Evolutionary conservation across 441 rosid genomes (phyloP).

Genomic region (Erodium trifolium): DNA sequence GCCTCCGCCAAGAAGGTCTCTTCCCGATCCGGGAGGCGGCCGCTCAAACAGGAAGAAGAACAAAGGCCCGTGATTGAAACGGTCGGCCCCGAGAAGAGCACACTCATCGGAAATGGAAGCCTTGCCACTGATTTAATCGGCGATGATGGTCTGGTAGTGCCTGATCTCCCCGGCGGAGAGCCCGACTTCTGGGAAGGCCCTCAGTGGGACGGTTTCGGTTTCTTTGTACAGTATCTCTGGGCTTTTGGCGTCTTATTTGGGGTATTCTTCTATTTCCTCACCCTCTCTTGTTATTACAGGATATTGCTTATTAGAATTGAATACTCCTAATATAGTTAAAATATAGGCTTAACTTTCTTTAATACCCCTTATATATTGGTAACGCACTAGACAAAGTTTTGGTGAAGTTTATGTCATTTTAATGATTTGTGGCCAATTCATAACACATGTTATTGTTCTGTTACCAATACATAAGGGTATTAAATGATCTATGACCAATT

Average conservation of each 20-base stretch:
- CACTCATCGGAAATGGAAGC: slow-evolving; percentile 16
- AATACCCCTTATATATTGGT: no score
- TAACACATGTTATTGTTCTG: no score
- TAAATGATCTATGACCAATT: no score
- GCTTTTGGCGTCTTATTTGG: slow-evolving; percentile 76
- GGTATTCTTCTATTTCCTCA: slow-evolving; percentile 27
- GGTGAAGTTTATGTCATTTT: no score
- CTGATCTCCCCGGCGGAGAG: slow-evolving; percentile 53
- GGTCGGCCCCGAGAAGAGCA: slow-evolving; percentile 22
- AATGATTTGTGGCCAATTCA: no score
- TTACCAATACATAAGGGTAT: no score
- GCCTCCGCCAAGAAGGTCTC: slow-evolving; percentile 55
- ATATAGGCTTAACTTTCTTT: no score
- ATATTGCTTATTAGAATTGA: no score
- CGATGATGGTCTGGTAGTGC: slow-evolving; percentile 32
- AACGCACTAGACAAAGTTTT: no score
- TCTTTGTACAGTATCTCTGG: slow-evolving; percentile 77
- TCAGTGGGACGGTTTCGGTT: slow-evolving; percentile 71
- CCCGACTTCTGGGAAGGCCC: slow-evolving; percentile 74
- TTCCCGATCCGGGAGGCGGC: slow-evolving; percentile 48
- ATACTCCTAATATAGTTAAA: no score
- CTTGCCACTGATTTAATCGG: slow-evolving; percentile 9
- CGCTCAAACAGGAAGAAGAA: slow-evolving; percentile 22
- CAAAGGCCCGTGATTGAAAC: slow-evolving; percentile 27
- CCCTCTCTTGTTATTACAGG: no score